These are phyloP conservation scores for Theobroma cacao DNA, from an alignment of 345 rosid species.

Conservation along the genomic window DNA sequence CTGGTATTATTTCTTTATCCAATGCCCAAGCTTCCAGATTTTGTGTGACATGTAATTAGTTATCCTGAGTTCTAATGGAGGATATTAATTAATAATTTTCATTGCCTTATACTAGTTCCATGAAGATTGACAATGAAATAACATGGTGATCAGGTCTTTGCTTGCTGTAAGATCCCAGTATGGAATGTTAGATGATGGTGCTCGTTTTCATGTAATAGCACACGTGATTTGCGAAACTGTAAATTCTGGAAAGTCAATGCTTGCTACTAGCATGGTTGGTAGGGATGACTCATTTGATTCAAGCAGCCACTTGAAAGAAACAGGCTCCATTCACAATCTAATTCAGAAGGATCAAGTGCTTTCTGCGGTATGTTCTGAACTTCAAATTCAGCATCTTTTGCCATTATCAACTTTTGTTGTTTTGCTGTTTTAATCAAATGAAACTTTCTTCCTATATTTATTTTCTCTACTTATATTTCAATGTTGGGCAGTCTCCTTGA, in stretches of 20 bases:
- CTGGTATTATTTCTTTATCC: conserved; percentile 40
- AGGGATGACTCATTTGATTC: conserved; percentile 68
- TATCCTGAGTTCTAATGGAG: neutral
- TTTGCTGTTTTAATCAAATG: neutral
- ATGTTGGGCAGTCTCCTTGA: neutral
- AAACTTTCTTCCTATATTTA: neutral
- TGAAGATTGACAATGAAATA: conserved; percentile 16
- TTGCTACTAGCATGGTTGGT: conserved; percentile 68
- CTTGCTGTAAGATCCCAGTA: conserved; percentile 76
- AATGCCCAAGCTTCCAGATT: neutral
- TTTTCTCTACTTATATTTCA: neutral
- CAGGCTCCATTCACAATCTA: conserved; percentile 63
- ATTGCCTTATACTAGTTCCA: conserved; percentile 11
- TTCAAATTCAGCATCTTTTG: neutral
- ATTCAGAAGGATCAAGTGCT: conserved; percentile 90
- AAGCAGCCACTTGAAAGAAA: conserved; percentile 61
- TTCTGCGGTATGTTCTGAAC: conserved; percentile 51
- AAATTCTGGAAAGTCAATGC: conserved; percentile 73
- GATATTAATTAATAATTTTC: neutral
- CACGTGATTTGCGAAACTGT: conserved; percentile 91
- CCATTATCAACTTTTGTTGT: neutral
- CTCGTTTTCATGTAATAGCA: conserved; percentile 86
- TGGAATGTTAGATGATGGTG: conserved; percentile 79
- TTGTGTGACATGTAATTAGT: neutral
- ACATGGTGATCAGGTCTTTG: conserved; percentile 55